phyloP scores from a whole-genome alignment of 2,329 filamentous ascomycete species.

The Trichoderma oligosporum region DNA sequence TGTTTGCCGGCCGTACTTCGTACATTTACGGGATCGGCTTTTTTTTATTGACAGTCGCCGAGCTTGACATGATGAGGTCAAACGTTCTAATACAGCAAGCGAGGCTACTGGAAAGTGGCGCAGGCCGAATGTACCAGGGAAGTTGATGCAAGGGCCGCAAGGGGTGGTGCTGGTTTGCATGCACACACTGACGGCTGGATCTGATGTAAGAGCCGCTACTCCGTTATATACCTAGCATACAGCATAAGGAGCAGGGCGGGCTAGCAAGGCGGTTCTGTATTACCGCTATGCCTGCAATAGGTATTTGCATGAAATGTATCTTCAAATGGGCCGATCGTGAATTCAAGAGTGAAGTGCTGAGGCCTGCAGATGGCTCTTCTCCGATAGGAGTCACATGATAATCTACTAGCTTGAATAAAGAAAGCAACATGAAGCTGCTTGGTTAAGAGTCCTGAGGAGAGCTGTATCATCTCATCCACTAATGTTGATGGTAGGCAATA shows the following conservation, averaged over 20 bases:
- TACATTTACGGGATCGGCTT: not conserved
- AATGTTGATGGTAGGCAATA: not conserved
- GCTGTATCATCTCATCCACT: not conserved
- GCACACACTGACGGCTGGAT: not conserved
- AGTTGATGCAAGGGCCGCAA: not conserved
- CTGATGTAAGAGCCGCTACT: not conserved
- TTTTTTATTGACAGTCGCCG: not conserved
- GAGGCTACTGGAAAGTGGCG: not conserved
- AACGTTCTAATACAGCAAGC: not conserved
- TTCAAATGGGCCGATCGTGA: not conserved
- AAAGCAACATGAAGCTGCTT: not conserved
- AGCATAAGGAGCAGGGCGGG: not conserved
- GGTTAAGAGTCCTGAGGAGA: not conserved
- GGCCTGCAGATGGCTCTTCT: not conserved
- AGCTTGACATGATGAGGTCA: not conserved
- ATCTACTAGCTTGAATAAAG: not conserved
- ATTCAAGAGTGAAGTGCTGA: not conserved
- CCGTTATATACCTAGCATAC: not conserved
- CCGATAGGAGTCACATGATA: slow-evolving; percentile 6
- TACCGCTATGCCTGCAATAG: not conserved
- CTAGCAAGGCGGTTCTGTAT: no score
- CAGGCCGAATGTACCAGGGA: not conserved
- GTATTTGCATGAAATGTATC: not conserved
- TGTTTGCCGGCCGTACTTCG: not conserved
- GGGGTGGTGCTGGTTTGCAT: no score